Evolutionary conservation across 495 filamentous ascomycete genomes (phyloP), one percentile per base, ranked within the genome.

Genomic region (Penicillium malachiteum): DNA sequence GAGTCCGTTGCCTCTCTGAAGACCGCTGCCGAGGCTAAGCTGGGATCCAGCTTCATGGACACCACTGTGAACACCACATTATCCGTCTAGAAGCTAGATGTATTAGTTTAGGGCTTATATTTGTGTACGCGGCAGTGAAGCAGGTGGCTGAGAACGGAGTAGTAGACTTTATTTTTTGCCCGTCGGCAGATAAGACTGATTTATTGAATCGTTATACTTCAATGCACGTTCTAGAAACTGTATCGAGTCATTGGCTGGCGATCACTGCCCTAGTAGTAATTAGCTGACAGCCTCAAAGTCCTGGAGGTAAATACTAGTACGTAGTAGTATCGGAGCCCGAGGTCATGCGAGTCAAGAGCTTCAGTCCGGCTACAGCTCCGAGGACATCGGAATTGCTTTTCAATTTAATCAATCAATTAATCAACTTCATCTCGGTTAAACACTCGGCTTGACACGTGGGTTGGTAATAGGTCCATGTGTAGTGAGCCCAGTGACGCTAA

Each of bases 401-500:
- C 21, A 26, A 26, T 46, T 49, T 49, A 49, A 49, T 35, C 12
- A 26, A 26, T n/a, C n/a, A n/a, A 4, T 26, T 26, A 4, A 42
- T 58, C 37, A 38, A 33, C 0, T 41, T 56, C 57, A 56, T 60
- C 38, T 60, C 53, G 54, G 53, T 56, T 56, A 56, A 56, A 50
- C 56, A 42, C 18, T 12, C 31, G n/a, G 44, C 44, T 55, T 46
- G 42, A 37, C 58, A 60, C 58, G 53, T 60, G 58, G 48, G 58
- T 16, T 33, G 45, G 50, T 26, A 52, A 60, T 56, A 60, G 58
- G 58, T 17, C 21, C 32, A 43, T 35, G 37, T 12, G 10, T 47
- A 41, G 38, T 40, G 2, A 38, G 32, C 17, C 40, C 43, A 13
- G 34, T 43, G 43, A 49, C 57, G 48, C 57, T 55, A 52, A 35